Conservation (phyloP, 2,329 filamentous ascomycete genomes). For the Paecilomyces niveus region DNA sequence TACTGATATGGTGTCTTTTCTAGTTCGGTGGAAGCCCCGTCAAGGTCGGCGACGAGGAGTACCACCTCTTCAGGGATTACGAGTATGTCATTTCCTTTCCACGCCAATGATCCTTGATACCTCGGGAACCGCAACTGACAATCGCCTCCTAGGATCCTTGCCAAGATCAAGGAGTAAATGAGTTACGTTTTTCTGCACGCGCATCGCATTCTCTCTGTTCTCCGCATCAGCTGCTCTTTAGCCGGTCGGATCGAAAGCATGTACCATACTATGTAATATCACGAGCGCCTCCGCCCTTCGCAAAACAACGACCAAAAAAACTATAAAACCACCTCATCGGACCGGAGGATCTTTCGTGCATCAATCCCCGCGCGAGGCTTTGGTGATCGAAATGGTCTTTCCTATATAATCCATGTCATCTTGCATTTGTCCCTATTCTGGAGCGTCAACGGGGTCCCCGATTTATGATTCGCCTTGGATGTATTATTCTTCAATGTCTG, state of each 20-base stretch:
- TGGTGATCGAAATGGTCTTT: background rate
- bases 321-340: background rate
- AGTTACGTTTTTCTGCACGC: conserved; percentile 11
- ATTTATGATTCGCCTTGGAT: conserved; percentile 3
- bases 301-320: background rate
- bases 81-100: conserved; percentile 61
- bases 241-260: conserved; percentile 1
- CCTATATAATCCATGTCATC: background rate
- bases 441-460: background rate
- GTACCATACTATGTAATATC: conserved; percentile 13
- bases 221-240: background rate
- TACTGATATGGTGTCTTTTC: conserved; percentile 13
- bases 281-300: conserved; percentile 1
- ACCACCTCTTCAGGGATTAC: conserved; percentile 89
- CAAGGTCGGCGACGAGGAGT: conserved; percentile 97
- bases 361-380: background rate
- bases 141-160: conserved; percentile 66
- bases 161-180: conserved; percentile 95
- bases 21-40: conserved; percentile 90
- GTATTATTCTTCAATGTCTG: conserved; percentile 1
- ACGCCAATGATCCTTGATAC: background rate
- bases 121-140: conserved; percentile 10
- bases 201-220: conserved; percentile 7
- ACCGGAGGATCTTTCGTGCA: background rate
- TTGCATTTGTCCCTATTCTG: background rate